Conservation (phyloP, 129 eudicot genomes). For the Silybum marianum region DNA sequence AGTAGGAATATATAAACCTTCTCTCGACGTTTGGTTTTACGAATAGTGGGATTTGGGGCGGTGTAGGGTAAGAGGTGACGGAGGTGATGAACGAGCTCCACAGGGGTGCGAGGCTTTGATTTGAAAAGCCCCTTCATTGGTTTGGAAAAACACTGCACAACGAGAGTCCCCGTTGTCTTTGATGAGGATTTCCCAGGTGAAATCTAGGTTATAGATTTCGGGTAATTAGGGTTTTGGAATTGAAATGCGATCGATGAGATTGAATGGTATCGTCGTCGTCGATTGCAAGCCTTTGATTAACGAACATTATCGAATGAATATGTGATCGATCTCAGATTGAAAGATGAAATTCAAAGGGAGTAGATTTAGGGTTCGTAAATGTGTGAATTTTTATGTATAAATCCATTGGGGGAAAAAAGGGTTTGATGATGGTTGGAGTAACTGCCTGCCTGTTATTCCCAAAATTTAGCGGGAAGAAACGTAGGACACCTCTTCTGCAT, state of each 20-base stretch:
- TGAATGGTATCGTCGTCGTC: not conserved
- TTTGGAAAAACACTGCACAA: slow-evolving; percentile 20
- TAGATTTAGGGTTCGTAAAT: slow-evolving; percentile 33
- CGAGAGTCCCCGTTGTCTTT: slow-evolving; percentile 27
- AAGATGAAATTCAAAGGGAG: not conserved
- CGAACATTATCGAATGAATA: slow-evolving; percentile 9
- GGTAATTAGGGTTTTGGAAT: slow-evolving; percentile 37
- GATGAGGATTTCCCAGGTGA: not conserved
- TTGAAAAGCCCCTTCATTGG: slow-evolving; percentile 54
- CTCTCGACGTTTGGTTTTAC: slow-evolving; percentile 34
- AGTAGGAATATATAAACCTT: slow-evolving; percentile 23
- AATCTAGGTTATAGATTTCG: not conserved
- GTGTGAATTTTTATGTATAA: slow-evolving; percentile 1
- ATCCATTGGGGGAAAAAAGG: not conserved
- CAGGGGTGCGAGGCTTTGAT: slow-evolving; percentile 54
- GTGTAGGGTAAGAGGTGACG: slow-evolving; percentile 38
- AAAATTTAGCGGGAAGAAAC: slow-evolving; percentile 29
- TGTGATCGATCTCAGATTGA: not conserved
- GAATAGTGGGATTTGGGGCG: slow-evolving; percentile 25
- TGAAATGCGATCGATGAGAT: not conserved
- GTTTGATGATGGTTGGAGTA: slow-evolving; percentile 19
- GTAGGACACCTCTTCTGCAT: not conserved
- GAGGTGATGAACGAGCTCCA: slow-evolving; percentile 41
- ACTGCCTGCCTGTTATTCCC: not conserved
- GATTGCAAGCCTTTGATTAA: slow-evolving; percentile 5